These are phyloP conservation scores for Agaricales sp. DNA, from an alignment of 1,284 basidiomycete species.

Conservation along the genomic window DNA sequence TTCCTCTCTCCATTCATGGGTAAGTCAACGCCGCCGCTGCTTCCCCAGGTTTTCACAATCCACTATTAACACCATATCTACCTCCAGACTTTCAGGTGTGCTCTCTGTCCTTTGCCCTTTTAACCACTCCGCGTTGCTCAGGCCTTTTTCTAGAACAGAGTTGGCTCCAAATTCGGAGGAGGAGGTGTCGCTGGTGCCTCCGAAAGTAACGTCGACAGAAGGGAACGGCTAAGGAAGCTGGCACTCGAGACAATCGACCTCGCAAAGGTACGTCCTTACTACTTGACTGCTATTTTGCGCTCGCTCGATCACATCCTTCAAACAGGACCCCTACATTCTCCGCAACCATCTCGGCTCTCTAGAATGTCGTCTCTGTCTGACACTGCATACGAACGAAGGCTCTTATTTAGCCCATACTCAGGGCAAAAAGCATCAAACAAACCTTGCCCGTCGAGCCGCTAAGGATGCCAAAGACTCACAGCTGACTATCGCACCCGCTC, in stretches of 20 bases:
- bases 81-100: conserved; percentile 35
- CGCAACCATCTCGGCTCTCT: conserved; percentile 96
- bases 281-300: not conserved
- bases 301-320: conserved; percentile 9
- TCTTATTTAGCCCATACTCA: conserved; percentile 99
- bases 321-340: conserved; percentile 94
- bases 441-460: conserved; percentile 92
- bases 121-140: not conserved
- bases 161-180: conserved; percentile 92
- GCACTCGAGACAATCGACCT: conserved; percentile 95
- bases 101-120: not conserved
- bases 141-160: conserved; percentile 63
- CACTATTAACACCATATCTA: no score
- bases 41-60: no score
- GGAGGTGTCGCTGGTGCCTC: conserved; percentile 89
- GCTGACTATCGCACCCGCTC: conserved; percentile 73
- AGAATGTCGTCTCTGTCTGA: conserved; percentile 96
- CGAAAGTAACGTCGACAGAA: conserved; percentile 91
- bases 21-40: conserved; percentile 3
- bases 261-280: conserved; percentile 56
- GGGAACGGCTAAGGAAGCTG: conserved; percentile 91
- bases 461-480: conserved; percentile 90
- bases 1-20: conserved; percentile 6
- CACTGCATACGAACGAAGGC: conserved; percentile 97
- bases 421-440: conserved; percentile 99